Percentiles rank a stretch among this genome's conserved stretches.
These are phyloP conservation scores for Aspergillus fumigatus DNA, from an alignment of 2,329 filamentous ascomycete species.

Conservation along the genomic window DNA sequence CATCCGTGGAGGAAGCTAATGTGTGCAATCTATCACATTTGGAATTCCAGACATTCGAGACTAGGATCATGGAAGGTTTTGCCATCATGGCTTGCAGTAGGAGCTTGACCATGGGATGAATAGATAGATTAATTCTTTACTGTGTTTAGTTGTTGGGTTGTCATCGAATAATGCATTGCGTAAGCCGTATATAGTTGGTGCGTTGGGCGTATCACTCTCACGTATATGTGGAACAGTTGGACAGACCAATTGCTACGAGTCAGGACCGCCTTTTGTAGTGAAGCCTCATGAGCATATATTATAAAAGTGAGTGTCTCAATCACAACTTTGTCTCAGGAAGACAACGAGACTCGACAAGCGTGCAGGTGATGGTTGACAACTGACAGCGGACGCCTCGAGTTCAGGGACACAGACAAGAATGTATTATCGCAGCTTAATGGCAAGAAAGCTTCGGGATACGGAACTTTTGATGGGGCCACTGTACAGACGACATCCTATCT, in stretches of 20 bases:
- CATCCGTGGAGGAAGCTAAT: not conserved
- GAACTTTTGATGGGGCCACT: slow-evolving; percentile 1
- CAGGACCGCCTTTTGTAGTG: not conserved
- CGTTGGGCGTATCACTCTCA: not conserved
- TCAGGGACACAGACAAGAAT: not conserved
- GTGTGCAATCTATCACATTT: not conserved
- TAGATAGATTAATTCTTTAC: not conserved
- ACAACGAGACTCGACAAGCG: not conserved
- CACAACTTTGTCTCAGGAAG: too few species aligned
- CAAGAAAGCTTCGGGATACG: not conserved
- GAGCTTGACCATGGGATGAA: not conserved
- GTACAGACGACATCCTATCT: not conserved
- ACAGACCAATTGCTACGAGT: not conserved
- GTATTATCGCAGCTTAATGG: not conserved
- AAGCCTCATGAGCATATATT: not conserved
- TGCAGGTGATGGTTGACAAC: not conserved
- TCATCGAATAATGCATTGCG: not conserved
- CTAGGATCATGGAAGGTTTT: not conserved
- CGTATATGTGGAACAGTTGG: too few species aligned
- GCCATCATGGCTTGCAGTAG: not conserved
- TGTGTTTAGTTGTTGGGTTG: not conserved
- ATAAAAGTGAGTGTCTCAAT: not conserved
- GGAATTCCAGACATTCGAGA: not conserved
- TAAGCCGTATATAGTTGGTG: not conserved
- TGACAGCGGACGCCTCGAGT: not conserved